A percentile compares a stretch with the other conserved stretches of the same genome.
Evolutionary conservation across 805 yeast species (phyloP).

Genomic region (Yarrowia sp.): DNA sequence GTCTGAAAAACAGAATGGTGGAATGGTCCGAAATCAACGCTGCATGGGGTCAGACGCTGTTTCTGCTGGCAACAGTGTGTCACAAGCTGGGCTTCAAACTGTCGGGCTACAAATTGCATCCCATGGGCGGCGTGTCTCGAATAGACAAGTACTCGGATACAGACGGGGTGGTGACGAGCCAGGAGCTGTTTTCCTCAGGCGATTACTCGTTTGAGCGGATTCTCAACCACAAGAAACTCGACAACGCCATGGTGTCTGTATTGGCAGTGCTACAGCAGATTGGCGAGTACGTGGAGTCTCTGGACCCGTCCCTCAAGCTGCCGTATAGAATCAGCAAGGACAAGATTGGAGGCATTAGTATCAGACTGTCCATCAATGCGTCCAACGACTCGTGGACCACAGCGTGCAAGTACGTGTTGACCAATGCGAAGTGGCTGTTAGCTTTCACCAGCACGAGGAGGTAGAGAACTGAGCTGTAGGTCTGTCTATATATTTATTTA

Average conservation of each 20-base stretch:
- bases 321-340: slow-evolving; percentile 79
- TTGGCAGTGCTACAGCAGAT: slow-evolving; percentile 66
- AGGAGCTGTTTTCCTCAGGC: slow-evolving; percentile 70
- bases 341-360: slow-evolving; percentile 76
- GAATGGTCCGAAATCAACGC: slow-evolving; percentile 94
- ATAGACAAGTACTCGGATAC: slow-evolving; percentile 59
- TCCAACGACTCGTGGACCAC: slow-evolving; percentile 86
- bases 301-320: slow-evolving; percentile 63
- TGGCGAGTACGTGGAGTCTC: slow-evolving; percentile 53
- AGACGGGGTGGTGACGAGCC: slow-evolving; percentile 49
- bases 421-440: slow-evolving; percentile 83
- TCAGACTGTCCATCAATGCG: slow-evolving; percentile 67
- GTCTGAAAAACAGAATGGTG: slow-evolving; percentile 62
- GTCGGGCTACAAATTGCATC: slow-evolving; percentile 68
- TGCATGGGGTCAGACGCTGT: slow-evolving; percentile 83
- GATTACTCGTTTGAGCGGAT: slow-evolving; percentile 74
- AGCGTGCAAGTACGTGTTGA: slow-evolving; percentile 81
- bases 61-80: slow-evolving; percentile 70
- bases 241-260: slow-evolving; percentile 80
- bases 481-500: not conserved
- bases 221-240: slow-evolving; percentile 77
- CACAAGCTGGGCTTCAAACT: slow-evolving; percentile 63
- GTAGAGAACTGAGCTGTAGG: too few species aligned
- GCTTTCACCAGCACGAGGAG: slow-evolving; percentile 63
- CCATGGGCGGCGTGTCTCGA: slow-evolving; percentile 84